Conservation (phyloP, 1,139 yeast genomes). For the Suhomyces bolitotheri region DNA sequence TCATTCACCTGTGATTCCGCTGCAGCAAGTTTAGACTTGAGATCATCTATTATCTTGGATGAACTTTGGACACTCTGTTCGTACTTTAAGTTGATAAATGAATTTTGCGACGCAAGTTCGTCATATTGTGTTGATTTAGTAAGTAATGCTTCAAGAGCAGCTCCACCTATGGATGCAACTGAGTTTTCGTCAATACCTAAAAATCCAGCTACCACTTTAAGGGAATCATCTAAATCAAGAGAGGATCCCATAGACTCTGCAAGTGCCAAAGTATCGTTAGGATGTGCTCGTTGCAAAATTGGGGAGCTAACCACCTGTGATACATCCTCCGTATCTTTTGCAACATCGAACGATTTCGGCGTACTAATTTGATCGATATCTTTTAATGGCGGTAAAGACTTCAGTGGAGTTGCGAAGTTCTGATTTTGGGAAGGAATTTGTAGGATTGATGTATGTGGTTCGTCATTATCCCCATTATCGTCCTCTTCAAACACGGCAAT, state of each 20-base stretch:
- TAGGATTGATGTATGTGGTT: conserved; percentile 20
- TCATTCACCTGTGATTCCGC: conserved; percentile 14
- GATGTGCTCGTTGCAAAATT: conserved; percentile 13
- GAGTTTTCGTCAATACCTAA: conserved; percentile 34
- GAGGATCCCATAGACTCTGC: conserved; percentile 4
- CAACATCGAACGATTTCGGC: conserved; percentile 45
- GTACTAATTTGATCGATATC: conserved; percentile 46
- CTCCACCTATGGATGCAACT: conserved; percentile 18
- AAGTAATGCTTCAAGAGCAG: conserved; percentile 33
- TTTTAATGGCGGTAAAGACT: conserved; percentile 44
- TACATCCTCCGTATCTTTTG: conserved; percentile 27
- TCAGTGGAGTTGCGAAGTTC: conserved; percentile 44
- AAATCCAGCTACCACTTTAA: conserved; percentile 28
- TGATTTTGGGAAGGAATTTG: conserved; percentile 13
- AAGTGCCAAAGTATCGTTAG: conserved; percentile 4
- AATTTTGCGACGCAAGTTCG: conserved; percentile 50
- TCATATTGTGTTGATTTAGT: conserved; percentile 50
- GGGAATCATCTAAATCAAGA: conserved; percentile 9
- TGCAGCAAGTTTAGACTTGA: conserved; percentile 14
- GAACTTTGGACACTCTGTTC: conserved; percentile 50
- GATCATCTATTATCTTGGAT: conserved; percentile 15
- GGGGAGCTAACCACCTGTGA: conserved; percentile 21
- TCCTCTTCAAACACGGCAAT: background rate
- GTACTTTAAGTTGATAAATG: conserved; percentile 51
- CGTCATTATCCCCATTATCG: conserved; percentile 8